Evolutionary conservation across 306 rosid species (phyloP), one percentile per base, ranked within the genome.

Genomic region (Vicia sativa): DNA sequence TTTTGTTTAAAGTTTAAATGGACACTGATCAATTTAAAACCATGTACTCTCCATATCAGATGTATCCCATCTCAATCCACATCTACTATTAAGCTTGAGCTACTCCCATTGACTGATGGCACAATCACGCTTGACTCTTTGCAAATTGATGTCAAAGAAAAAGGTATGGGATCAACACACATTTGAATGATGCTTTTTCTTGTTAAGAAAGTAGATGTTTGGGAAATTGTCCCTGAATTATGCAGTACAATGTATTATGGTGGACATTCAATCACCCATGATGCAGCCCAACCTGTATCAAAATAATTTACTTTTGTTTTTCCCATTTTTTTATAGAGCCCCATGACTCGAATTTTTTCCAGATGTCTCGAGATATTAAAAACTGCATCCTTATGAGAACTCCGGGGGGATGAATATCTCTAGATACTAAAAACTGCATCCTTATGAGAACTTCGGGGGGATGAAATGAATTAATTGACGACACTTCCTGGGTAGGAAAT

Each of bases 81-180:
- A 6, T 84, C 97, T 50, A 90, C 95, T 78, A 78, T 93, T 81
- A 93, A 88, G 87, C 99, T 93, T 65, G 97, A 90, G 83, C 87
- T 93, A 42, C 97, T 93, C 80, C 99, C 99, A 9, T 75, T 93
- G 80, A 93, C 99, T 3, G 96, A 93, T 79, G 99, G 99, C 84
- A 86, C 89, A 75, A 89, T 93, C 75, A 88, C 87, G 10, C 89
- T 93, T 4, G 96, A 93, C 81, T 85, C 97, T 4, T 64, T 93
- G 74, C 99, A 90, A 67, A 87, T 93, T 78, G 86, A 93, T 81
- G 96, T 93, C 80, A 87, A 83, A 82, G 99, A 90, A 82, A 93
- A 88, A 87, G 97, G 99, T 90, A 79, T 14, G 53, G 53, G 2
- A 59, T 52, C 23, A 10, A 53, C 37, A 18, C 11, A 65, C 39